These are phyloP conservation scores for Populus nigra DNA, from an alignment of 345 rosid genomes.

Conservation along the genomic window DNA sequence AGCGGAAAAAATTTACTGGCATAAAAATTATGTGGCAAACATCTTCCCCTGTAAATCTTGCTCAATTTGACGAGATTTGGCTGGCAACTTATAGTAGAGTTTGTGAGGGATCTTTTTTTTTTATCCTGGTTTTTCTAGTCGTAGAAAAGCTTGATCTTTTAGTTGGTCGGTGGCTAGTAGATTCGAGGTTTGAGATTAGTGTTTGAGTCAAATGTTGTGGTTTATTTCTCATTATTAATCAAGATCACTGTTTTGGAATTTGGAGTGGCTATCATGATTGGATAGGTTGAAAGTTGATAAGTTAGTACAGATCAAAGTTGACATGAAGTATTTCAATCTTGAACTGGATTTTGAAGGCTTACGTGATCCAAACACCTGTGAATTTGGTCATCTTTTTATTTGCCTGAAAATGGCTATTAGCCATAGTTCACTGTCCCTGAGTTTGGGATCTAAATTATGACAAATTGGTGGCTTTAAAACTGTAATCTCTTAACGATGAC, in stretches of 20 bases:
- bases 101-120: neutral
- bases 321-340: neutral
- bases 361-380: neutral
- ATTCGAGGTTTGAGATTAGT: neutral
- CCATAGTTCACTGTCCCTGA: neutral
- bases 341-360: neutral
- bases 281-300: neutral
- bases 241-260: neutral
- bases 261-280: neutral
- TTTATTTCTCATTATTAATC: slow-evolving; percentile 3
- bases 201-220: neutral
- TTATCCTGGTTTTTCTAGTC: neutral
- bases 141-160: neutral
- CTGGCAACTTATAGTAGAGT: neutral
- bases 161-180: neutral
- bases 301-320: neutral
- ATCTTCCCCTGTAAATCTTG: neutral
- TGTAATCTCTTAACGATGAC: neutral
- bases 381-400: neutral
- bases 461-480: neutral
- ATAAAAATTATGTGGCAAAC: neutral
- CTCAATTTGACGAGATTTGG: neutral
- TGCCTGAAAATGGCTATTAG: neutral
- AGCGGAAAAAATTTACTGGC: neutral
- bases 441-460: neutral